phyloP scores from a whole-genome alignment of 805 yeast genomes.

The Monosporozyma solicola region DNA sequence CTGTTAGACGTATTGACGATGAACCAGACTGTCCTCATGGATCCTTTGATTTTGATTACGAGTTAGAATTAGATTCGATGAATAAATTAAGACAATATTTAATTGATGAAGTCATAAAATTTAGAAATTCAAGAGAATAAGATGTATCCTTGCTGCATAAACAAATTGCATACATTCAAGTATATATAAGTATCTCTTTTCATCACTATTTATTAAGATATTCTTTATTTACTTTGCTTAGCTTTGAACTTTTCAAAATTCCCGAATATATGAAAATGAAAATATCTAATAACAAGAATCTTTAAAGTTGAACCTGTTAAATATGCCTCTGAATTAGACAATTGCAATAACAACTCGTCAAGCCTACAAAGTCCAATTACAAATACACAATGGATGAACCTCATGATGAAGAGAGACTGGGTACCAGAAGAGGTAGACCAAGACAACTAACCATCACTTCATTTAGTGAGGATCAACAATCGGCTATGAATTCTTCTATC shows the following conservation, averaged over 20 bases:
- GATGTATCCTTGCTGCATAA: not conserved
- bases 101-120: slow-evolving; percentile 40
- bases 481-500: slow-evolving; percentile 23
- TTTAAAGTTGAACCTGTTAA: not conserved
- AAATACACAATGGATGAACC: not conserved
- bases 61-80: slow-evolving; percentile 33
- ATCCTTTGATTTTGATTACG: slow-evolving; percentile 63
- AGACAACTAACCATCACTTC: slow-evolving; percentile 27
- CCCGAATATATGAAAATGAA: not conserved
- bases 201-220: not conserved
- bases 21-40: slow-evolving; percentile 44
- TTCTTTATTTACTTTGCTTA: not conserved
- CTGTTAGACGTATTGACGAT: slow-evolving; percentile 44
- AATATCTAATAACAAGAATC: not conserved
- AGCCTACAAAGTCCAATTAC: not conserved
- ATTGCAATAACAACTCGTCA: too few species aligned
- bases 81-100: slow-evolving; percentile 41
- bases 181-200: not conserved
- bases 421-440: slow-evolving; percentile 13
- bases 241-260: not conserved
- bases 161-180: too few species aligned
- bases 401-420: not conserved
- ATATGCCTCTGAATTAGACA: not conserved
- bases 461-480: slow-evolving; percentile 21
- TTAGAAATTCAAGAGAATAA: not conserved